A percentile compares a stretch with the other conserved stretches of the same genome.
phyloP scores from a whole-genome alignment of 805 yeast species.

The Candida saitoana region DNA sequence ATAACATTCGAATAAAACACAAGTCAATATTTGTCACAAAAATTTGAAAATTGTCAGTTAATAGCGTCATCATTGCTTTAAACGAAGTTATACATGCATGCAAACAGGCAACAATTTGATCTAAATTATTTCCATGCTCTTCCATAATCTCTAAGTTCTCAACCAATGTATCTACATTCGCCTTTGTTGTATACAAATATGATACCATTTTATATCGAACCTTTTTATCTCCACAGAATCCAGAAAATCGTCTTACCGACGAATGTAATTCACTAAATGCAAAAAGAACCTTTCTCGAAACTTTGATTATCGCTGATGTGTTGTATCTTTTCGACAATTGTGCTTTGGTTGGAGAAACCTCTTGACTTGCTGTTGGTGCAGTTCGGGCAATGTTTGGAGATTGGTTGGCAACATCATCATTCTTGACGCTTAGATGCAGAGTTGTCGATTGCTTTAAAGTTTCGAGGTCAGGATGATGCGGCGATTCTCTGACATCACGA shows the following conservation, averaged over 20 bases:
- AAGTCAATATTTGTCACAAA: conserved; percentile 59
- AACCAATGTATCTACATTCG: conserved; percentile 53
- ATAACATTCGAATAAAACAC: conserved; percentile 60
- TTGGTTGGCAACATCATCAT: background rate
- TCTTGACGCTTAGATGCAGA: background rate
- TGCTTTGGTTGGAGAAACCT: conserved; percentile 10
- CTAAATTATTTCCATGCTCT: conserved; percentile 28
- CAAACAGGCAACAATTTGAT: conserved; percentile 26
- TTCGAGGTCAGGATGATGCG: background rate
- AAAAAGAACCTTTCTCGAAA: conserved; percentile 58
- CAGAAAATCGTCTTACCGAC: conserved; percentile 51
- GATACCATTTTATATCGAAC: conserved; percentile 53
- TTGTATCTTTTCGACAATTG: conserved; percentile 10
- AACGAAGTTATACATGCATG: conserved; percentile 42
- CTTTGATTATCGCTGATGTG: conserved; percentile 30
- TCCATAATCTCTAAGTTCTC: conserved; percentile 50
- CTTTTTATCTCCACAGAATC: conserved; percentile 54
- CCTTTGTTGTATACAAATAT: conserved; percentile 46
- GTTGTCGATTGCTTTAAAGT: background rate
- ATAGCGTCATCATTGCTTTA: conserved; percentile 44
- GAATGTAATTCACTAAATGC: conserved; percentile 64
- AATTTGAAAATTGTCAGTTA: conserved; percentile 45
- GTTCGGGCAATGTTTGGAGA: background rate
- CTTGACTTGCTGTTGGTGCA: background rate
- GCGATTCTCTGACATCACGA: background rate